These are phyloP conservation scores for Amanita pseudoporphyria DNA, from an alignment of 768 basidiomycete species.

Conservation along the genomic window DNA sequence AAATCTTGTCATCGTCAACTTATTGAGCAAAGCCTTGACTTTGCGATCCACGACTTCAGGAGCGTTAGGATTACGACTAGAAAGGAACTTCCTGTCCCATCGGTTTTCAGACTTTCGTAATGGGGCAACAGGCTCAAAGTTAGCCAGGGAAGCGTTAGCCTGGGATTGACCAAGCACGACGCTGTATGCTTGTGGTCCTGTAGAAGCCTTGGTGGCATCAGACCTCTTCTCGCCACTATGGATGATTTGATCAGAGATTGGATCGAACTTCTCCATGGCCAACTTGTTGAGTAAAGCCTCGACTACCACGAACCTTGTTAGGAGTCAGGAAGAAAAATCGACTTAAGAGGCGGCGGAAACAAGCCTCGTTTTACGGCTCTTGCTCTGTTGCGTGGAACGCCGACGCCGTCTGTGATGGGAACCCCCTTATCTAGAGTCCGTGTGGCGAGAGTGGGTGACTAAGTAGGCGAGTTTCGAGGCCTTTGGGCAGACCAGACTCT, in stretches of 20 bases:
- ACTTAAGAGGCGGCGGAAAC: constrained; percentile 15
- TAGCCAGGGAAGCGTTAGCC: constrained; percentile 17
- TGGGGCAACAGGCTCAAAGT: constrained; percentile 64
- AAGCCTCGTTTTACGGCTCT: constrained; percentile 60
- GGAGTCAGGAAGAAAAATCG: constrained; percentile 5
- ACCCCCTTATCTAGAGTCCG: too few species aligned
- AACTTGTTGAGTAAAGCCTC: too few species aligned
- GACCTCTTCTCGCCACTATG: constrained; percentile 82
- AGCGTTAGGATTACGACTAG: constrained; percentile 45
- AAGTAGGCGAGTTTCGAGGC: too few species aligned
- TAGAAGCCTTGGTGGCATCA: constrained; percentile 36
- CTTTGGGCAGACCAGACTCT: too few species aligned
- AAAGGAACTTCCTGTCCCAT: constrained; percentile 57
- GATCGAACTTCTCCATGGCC: too few species aligned
- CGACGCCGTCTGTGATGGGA: too few species aligned
- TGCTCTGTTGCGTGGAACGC: too few species aligned
- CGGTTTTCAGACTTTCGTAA: constrained; percentile 71
- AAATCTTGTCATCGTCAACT: too few species aligned
- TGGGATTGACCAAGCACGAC: constrained; percentile 21
- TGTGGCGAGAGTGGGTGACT: too few species aligned
- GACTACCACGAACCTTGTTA: too few species aligned
- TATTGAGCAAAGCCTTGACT: too few species aligned
- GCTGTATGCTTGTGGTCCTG: constrained; percentile 29
- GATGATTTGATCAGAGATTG: constrained; percentile 27
- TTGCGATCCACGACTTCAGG: constrained; percentile 85